A percentile compares a stretch with the other conserved stretches of the same genome.
These are phyloP conservation scores for Bocquillonia castaneifolia DNA, from an alignment of 441 rosid species.

Conservation along the genomic window DNA sequence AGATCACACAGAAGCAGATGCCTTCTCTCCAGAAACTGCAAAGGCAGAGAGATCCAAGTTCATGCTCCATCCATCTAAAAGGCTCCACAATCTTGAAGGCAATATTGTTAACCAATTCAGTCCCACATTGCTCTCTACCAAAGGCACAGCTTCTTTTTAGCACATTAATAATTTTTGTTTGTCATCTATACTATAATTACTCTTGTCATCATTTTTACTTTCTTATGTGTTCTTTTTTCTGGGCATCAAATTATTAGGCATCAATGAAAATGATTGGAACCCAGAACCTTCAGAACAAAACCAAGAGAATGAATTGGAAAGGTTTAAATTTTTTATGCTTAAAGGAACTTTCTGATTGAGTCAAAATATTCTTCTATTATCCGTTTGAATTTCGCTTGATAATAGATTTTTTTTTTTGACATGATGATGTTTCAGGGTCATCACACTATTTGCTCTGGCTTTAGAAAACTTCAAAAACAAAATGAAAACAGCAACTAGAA, in stretches of 20 bases:
- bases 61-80: conserved; percentile 41
- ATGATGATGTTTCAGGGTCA: conserved; percentile 54
- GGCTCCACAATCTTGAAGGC: conserved; percentile 36
- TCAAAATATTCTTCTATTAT: conserved; percentile 16
- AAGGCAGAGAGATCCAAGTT: conserved; percentile 37
- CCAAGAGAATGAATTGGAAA: conserved; percentile 58
- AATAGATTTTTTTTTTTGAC: conserved; percentile 20
- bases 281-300: conserved; percentile 42
- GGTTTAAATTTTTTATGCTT: conserved; percentile 35
- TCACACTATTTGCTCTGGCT: conserved; percentile 52
- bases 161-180: conserved; percentile 16
- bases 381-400: conserved; percentile 22
- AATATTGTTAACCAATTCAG: conserved; percentile 32
- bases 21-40: conserved; percentile 33
- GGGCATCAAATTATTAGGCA: conserved; percentile 36
- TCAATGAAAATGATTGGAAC: conserved; percentile 35
- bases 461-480: conserved; percentile 62
- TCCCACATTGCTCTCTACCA: conserved; percentile 39
- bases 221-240: conserved; percentile 16
- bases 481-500: conserved; percentile 52
- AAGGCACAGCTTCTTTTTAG: conserved; percentile 40
- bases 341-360: background rate
- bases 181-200: conserved; percentile 12
- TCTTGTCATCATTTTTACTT: conserved; percentile 18
- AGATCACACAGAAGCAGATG: conserved; percentile 38